Evolutionary conservation across 345 rosid species (phyloP), one percentile per base, ranked within the genome.

Genomic region (Rubroshorea leprosula): DNA sequence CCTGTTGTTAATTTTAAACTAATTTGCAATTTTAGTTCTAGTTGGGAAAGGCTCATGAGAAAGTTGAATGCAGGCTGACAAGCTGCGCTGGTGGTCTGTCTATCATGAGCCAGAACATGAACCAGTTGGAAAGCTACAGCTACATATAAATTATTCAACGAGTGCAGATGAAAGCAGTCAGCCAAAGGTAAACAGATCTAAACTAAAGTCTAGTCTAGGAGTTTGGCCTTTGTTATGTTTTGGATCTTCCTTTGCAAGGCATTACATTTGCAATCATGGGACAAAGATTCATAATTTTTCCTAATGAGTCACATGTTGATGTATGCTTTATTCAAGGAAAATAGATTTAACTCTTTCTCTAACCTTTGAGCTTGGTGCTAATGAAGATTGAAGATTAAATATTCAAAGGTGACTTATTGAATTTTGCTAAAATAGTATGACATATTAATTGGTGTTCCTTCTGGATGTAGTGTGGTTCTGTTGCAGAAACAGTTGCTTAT

Each of bases 401-500:
- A n/a, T 0, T 29, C 17, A 43, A 43, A 60, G 57, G 43, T 6
- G 6, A 38, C 51, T 23, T 64, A 26, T 22, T 47, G 23, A 49
- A 47, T 20, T 59, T 15, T 23, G 64, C 16, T 16, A 13, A 23
- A 60, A 18, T 39, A 16, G 43, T 23, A 49, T 59, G 51, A 54
- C 52, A 22, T 67, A 57, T 68, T 69, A 14, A 67, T 57, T 53
- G 53, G 5, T 43, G 48, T 71, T 49, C 66, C 55, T 70, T 70
- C 44, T 72, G 43, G 44, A 27, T 41, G 19, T 60, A 93, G 99
- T 93, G 82, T 70, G 97, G 97, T 48, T 83, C 97, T 62, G 97
- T 93, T 49, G 99, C 97, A 1, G 99, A 93, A 70, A 93, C 99
- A 55, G 99, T 93, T 45, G 96, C 97, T 27, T 93, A 89, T 83